Evolutionary conservation across 78 protist genomes (phyloP).

Genomic region (Polysphondylium violaceum): DNA sequence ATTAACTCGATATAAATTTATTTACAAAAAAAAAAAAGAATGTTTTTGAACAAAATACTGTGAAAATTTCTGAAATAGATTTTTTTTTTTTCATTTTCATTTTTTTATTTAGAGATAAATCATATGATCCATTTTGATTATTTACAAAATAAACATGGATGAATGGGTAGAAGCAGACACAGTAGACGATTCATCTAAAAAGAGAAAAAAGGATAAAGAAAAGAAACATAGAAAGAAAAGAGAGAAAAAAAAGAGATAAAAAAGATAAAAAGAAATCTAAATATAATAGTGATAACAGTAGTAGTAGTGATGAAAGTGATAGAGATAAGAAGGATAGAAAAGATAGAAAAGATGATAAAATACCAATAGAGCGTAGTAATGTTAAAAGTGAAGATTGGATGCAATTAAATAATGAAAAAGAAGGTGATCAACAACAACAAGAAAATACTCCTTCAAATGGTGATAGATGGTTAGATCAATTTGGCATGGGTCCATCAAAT

Average conservation of each 20-base stretch:
- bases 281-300: background rate
- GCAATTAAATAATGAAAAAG: background rate
- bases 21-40: too few relatives aligned
- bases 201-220: conserved; percentile 17
- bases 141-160: background rate
- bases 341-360: too few relatives aligned
- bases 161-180: conserved; percentile 50
- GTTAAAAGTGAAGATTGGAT: conserved; percentile 53
- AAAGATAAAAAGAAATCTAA: background rate
- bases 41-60: too few relatives aligned
- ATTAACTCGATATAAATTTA: too few relatives aligned
- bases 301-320: background rate
- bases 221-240: background rate
- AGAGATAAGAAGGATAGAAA: background rate
- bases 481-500: background rate
- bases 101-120: too few relatives aligned
- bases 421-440: background rate
- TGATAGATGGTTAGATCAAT: conserved; percentile 21
- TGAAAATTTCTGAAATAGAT: background rate
- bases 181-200: background rate
- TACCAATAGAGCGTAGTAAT: too few relatives aligned
- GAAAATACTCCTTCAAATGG: background rate
- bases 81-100: too few relatives aligned
- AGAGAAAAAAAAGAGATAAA: background rate
- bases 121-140: too few relatives aligned